Base-by-base conservation (phyloP, 192 early-diverging fungal species). In the Coemansia sp. region DNA sequence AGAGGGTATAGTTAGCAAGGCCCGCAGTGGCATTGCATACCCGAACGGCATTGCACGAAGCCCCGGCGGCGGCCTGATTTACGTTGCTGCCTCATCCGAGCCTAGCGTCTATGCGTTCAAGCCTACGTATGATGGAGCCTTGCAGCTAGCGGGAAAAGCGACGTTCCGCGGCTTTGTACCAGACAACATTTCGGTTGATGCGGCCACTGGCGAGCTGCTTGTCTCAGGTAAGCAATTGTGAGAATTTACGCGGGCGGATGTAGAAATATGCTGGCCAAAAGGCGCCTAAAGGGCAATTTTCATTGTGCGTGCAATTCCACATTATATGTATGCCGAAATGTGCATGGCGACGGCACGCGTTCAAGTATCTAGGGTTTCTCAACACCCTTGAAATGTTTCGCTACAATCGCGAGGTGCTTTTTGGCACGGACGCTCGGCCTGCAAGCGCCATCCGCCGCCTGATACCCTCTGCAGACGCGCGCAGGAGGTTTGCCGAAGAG, bases 111-210 rank as follows among this genome's bases (percentile, higher is more conserved):
- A 45, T 25, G 61, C 61, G 18, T 75, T 72, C 11, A 62, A 47
- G 14, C 69, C 73, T 16, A 31, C 31, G 6, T 10, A 21, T 10
- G 66, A 69, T 33, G 78, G 78, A n/a, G 10, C 68, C 21, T 60
- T 81, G 7, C 63, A 52, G 53, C 33, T 64, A 10, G 45, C 75
- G 42, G 57, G 65, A 34, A 75, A 75, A 64, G 66, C 43, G 6
- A 56, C 60, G 33, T 81, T 81, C 39, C 36, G 59, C 7, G 61
- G 43, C 35, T 75, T 81, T 75, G 69, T 81, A 16, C 78, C 78
- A 3, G 78, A 81, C 64, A 81, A 81, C 58, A 58, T 81, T n/a
- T 81, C 73, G 7, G 78, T 81, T 6, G 78, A 81, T 42, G 59
- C 45, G 9, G 56, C 64, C 34, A 72, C 78, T 28, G 78, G 78